Evolutionary conservation across 2,329 filamentous ascomycete genomes (phyloP), one percentile per base, ranked within the genome.

Genomic region (Neoscytalidium dimidiatum): DNA sequence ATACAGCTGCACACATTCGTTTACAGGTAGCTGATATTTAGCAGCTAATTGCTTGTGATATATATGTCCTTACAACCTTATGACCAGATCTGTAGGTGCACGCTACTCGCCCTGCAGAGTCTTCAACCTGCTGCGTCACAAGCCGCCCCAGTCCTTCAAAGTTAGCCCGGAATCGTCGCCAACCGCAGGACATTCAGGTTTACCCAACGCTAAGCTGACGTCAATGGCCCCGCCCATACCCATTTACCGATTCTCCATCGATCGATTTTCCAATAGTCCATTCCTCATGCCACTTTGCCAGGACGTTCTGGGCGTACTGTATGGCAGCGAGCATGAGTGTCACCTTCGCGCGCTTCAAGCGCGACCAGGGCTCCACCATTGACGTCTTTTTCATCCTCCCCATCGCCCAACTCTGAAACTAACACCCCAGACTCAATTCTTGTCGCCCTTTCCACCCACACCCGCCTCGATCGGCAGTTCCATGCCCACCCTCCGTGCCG

Each of bases 401-500:
- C 23, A 7, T 11, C 11, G 23, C 11, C 23, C 14, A 6, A 29
- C n/a, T 3, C n/a, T 23, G 43, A 23, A 6, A n/a, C 19, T 21
- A 21, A 14, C 19, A 8, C 9, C 23, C n/a, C 5, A 41, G 46
- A n/a, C 21, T 57, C 31, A 58, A n/a, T 58, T 58, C 35, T 58
- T 58, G 23, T n/a, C 23, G 13, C 26, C 46, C 19, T 26, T 43
- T 11, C 53, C 53, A 7, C 14, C 21, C 23, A 41, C 35, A 9
- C 48, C 49, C 19, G 26, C 38, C 26, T 56, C 49, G 29, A 46
- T 77, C 0, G 94, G 94, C 78, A 98, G 75, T 78, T 97, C 86
- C 90, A 97, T 92, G 19, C 94, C 95, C 44, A 98, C 93, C 74
- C 92, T 87, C 78, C 92, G 83, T 8, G 95, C 95, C 62, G 91